These are phyloP conservation scores for Candida krabiensis DNA, from an alignment of 805 yeast species.

Conservation along the genomic window DNA sequence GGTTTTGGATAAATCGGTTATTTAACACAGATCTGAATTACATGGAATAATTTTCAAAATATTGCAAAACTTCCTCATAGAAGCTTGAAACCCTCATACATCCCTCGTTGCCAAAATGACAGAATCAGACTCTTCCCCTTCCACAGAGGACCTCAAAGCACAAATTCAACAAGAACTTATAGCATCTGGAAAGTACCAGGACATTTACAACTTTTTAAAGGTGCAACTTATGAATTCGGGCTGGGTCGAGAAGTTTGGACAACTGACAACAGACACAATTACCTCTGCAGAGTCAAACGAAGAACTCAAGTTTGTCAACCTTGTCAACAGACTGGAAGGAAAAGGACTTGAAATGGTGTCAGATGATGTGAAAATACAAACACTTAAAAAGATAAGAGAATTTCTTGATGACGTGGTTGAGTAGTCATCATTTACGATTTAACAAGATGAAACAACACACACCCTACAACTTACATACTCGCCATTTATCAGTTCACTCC, in stretches of 20 bases:
- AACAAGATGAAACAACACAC: too few species aligned
- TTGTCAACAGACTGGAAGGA: constrained; percentile 56
- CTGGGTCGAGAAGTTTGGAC: constrained; percentile 78
- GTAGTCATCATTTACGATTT: too few species aligned
- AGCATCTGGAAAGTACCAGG: constrained; percentile 77
- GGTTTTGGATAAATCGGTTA: too few species aligned
- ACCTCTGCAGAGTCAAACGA: constrained; percentile 20
- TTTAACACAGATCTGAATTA: too few species aligned
- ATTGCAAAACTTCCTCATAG: not conserved
- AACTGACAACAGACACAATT: constrained; percentile 51
- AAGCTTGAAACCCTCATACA: constrained; percentile 1
- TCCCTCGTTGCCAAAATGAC: constrained; percentile 12
- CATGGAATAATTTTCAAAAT: not conserved
- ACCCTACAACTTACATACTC: too few species aligned
- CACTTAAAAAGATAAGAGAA: constrained; percentile 55
- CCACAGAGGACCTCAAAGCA: constrained; percentile 42
- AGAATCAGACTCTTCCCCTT: constrained; percentile 8
- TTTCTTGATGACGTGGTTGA: constrained; percentile 55
- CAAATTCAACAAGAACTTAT: constrained; percentile 71
- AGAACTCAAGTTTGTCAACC: constrained; percentile 48
- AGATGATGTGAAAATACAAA: constrained; percentile 56
- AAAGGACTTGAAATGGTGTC: constrained; percentile 73
- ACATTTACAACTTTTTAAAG: constrained; percentile 63
- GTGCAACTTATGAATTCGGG: constrained; percentile 72
- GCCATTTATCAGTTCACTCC: too few species aligned